Evolutionary conservation across 768 basidiomycete genomes (phyloP), one percentile per base, ranked within the genome.

Genomic region (Lentinula detonsa): DNA sequence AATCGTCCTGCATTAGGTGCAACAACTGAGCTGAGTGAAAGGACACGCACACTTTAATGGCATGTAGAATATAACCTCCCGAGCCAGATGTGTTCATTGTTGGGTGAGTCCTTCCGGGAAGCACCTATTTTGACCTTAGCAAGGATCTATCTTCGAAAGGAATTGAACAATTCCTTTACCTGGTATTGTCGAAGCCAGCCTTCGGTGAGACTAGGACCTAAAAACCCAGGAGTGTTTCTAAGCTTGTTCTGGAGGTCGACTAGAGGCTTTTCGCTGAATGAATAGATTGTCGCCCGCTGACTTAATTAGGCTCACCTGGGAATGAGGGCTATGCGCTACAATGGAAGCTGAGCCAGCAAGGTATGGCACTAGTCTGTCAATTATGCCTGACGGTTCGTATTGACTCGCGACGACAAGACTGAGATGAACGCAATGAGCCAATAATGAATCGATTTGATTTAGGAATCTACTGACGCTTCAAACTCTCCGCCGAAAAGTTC

Each of bases 51-150:
- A 98, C 85, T 82, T 92, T 93, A n/a, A 86, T 88, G 16, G 87
- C 82, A 68, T 91, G 86, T 34, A 98, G 79, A 48, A 98, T 74
- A 73, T 85, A 97, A 0, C 97, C 96, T 13, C 94, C 95, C 1
- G 89, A 87, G 10, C 92, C 93, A 21, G 91, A 88, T 61, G 86
- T 91, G 60, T 80, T 87, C 97, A 99, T 98, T 64, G 84, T 85
- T 3, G 97, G 97, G 75, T 99, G 97, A 43, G 93, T 96, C 39
- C 97, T 82, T 23, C 97, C 96, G 23, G 97, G 97, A n/a, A 99
- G 79, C 15, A 95, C 88, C 76, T 84, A 60, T 7, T 43, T 51
- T 40, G 31, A 43, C 34, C 55, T 42, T 18, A 54, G 33, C 21
- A 43, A 42, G 9, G 6, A 39, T 10, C 15, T 23, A 40, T 28